A percentile compares a stretch with the other conserved stretches of the same genome.
These are phyloP conservation scores for Aspergillus sp. DNA, from an alignment of 2,329 filamentous ascomycete species.

Conservation along the genomic window DNA sequence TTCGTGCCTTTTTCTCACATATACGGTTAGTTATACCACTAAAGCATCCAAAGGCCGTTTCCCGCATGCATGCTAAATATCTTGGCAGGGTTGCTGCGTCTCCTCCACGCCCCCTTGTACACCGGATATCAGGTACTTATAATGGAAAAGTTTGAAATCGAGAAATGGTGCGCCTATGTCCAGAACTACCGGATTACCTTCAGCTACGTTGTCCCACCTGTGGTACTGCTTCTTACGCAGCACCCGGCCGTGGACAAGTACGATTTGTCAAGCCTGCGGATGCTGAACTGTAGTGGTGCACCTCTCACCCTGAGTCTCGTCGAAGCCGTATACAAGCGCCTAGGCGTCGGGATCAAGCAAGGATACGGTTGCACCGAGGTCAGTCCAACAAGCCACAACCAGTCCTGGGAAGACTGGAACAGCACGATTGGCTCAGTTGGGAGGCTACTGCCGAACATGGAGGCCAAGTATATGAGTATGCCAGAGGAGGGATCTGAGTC, in stretches of 20 bases:
- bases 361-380: conserved; percentile 90
- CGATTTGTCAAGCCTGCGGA: conserved; percentile 73
- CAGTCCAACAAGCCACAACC: conserved; percentile 73
- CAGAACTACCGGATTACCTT: conserved; percentile 75
- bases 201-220: conserved; percentile 78
- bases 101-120: conserved; percentile 68
- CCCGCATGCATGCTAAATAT: conserved; percentile 1
- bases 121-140: conserved; percentile 67
- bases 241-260: conserved; percentile 76
- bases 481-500: conserved; percentile 48
- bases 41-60: conserved; percentile 24
- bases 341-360: conserved; percentile 82
- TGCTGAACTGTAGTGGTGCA: conserved; percentile 85
- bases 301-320: conserved; percentile 80
- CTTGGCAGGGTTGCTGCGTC: conserved; percentile 63
- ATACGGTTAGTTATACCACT: conserved; percentile 57
- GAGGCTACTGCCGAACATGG: conserved; percentile 73
- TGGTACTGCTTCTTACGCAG: conserved; percentile 78
- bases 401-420: conserved; percentile 74
- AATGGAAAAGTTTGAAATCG: conserved; percentile 78
- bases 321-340: conserved; percentile 69
- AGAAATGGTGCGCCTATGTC: conserved; percentile 73
- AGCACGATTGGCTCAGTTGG: conserved; percentile 77
- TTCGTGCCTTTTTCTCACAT: conserved; percentile 91
- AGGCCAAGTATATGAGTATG: conserved; percentile 72